These are phyloP conservation scores for Sphagnum tenellum DNA, from an alignment of 225 moss, liverwort and hornwort genomes.

Conservation along the genomic window DNA sequence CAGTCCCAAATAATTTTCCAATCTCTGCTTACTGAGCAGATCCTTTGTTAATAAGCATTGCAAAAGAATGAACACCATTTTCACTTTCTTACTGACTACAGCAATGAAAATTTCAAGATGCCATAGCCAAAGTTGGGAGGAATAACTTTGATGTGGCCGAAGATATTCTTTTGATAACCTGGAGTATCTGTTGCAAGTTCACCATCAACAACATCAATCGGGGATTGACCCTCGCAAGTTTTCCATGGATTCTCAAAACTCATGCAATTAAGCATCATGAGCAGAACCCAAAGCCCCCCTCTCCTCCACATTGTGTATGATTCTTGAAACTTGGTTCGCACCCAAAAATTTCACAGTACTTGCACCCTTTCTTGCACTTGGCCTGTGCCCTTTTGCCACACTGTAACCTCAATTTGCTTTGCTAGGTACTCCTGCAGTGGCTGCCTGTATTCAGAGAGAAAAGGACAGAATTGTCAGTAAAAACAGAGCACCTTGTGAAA, in stretches of 20 bases:
- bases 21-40: slow-evolving; percentile 1
- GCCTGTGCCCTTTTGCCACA: too few relatives aligned
- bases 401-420: too few relatives aligned
- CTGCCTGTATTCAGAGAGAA: too few relatives aligned
- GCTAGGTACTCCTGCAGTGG: too few relatives aligned
- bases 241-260: slow-evolving; percentile 14
- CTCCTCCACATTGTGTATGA: too few relatives aligned
- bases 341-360: too few relatives aligned
- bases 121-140: not conserved
- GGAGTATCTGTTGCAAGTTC: slow-evolving; percentile 6
- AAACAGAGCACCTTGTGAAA: too few relatives aligned
- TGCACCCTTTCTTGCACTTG: too few relatives aligned
- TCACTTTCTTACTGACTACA: not conserved
- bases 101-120: not conserved
- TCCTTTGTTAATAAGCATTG: slow-evolving; percentile 9
- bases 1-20: not conserved
- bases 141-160: slow-evolving; percentile 24
- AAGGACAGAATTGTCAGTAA: too few relatives aligned
- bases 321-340: too few relatives aligned
- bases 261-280: slow-evolving; percentile 17
- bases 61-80: not conserved
- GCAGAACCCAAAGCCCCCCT: slow-evolving; percentile 1
- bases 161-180: slow-evolving; percentile 15
- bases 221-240: slow-evolving; percentile 27
- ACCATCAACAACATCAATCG: slow-evolving; percentile 17